Evolutionary conservation across 2,329 filamentous ascomycete genomes (phyloP).

Genomic region (Orbilia quercus): DNA sequence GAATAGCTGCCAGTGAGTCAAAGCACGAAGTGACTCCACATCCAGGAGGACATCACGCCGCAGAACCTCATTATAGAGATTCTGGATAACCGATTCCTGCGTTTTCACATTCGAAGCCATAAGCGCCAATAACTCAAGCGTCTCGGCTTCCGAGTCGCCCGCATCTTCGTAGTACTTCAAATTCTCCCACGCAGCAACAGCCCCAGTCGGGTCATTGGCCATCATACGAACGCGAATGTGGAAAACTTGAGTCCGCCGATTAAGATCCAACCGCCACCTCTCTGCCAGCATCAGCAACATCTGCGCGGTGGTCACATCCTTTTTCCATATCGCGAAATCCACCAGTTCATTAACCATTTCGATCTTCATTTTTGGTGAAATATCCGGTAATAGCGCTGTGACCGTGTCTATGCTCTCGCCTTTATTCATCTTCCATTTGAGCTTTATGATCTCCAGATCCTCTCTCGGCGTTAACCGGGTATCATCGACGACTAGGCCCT

Average conservation of each 20-base stretch:
- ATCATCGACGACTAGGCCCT: background rate
- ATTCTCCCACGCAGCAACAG: slow-evolving; percentile 73
- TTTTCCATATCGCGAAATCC: slow-evolving; percentile 75
- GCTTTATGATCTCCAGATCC: slow-evolving; percentile 40
- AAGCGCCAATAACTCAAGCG: slow-evolving; percentile 50
- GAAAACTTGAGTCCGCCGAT: slow-evolving; percentile 77
- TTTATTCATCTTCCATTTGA: slow-evolving; percentile 49
- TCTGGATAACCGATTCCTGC: slow-evolving; percentile 42
- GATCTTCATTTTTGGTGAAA: slow-evolving; percentile 74
- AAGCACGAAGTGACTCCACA: slow-evolving; percentile 38
- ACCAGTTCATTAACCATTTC: slow-evolving; percentile 81
- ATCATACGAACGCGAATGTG: slow-evolving; percentile 81
- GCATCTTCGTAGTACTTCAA: slow-evolving; percentile 62
- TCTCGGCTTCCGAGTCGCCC: slow-evolving; percentile 48
- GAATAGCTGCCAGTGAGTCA: slow-evolving; percentile 55
- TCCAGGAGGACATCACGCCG: slow-evolving; percentile 55
- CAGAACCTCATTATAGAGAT: slow-evolving; percentile 56
- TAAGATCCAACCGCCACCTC: slow-evolving; percentile 73
- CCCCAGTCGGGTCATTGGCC: slow-evolving; percentile 77
- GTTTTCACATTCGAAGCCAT: slow-evolving; percentile 49
- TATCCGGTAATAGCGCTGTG: slow-evolving; percentile 71
- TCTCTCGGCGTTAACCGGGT: slow-evolving; percentile 26
- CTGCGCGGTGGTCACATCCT: slow-evolving; percentile 78
- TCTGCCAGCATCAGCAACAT: slow-evolving; percentile 76
- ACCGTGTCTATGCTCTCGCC: slow-evolving; percentile 46